A percentile compares a stretch with the other conserved stretches of the same genome.
Conservation (phyloP, 768 basidiomycete species). For the Polyporus arcularius region DNA sequence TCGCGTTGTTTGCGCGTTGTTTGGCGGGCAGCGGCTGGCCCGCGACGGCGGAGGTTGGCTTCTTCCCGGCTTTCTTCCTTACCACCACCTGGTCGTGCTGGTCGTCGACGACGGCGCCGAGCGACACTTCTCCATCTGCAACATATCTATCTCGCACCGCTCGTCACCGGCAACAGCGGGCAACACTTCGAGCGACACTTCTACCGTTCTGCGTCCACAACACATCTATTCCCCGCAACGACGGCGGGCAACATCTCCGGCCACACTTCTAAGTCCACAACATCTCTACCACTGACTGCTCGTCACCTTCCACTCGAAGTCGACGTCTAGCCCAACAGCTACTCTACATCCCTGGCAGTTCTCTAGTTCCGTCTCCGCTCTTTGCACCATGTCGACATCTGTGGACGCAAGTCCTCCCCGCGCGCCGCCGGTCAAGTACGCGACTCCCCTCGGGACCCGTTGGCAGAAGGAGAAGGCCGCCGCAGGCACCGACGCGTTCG, state of each 20-base stretch:
- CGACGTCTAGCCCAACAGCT: too few relatives aligned
- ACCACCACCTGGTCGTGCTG: constrained; percentile 14
- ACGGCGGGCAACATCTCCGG: too few relatives aligned
- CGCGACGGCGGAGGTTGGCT: constrained; percentile 9
- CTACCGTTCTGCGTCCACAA: not conserved
- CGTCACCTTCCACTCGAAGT: too few relatives aligned
- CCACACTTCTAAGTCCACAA: too few relatives aligned
- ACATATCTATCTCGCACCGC: too few relatives aligned
- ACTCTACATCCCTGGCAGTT: too few relatives aligned
- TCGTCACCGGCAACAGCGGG: not conserved
- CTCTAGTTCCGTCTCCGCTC: constrained; percentile 1
- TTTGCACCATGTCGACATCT: constrained; percentile 7
- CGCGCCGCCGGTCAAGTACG: constrained; percentile 72
- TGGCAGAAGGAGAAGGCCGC: constrained; percentile 89
- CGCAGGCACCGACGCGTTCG: constrained; percentile 72
- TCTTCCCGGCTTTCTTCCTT: constrained; percentile 6
- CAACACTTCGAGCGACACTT: constrained; percentile 4
- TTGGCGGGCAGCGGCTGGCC: constrained; percentile 17
- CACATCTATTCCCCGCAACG: too few relatives aligned
- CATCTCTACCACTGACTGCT: too few relatives aligned
- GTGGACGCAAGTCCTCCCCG: constrained; percentile 55
- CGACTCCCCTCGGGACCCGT: constrained; percentile 71
- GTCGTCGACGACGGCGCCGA: constrained; percentile 14
- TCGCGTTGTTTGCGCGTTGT: constrained; percentile 25
- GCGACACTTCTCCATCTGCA: not conserved